Evolutionary conservation across 1,284 basidiomycete genomes (phyloP), one percentile per base, ranked within the genome.

Genomic region (Inonotus obliquus): DNA sequence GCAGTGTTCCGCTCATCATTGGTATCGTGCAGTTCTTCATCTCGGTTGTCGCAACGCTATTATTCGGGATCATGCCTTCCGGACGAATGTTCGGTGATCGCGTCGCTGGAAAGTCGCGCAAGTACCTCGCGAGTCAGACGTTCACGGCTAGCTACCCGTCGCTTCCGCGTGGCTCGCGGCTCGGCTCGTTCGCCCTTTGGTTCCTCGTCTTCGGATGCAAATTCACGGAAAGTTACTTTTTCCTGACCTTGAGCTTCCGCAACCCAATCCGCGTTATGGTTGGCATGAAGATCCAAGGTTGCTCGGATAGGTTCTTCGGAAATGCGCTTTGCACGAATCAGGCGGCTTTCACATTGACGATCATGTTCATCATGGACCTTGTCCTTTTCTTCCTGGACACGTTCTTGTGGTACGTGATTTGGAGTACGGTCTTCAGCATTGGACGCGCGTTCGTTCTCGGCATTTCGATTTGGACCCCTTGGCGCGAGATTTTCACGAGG

Each of bases 281-380:
- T 23, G 86, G 87, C 61, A 97, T 97, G 94, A 89, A 91, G 76
- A 83, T 97, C 45, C 91, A 93, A 75, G 85, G 83, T 29, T 98
- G 95, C 75, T 78, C 71, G 59, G 95, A 97, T 79, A 87, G 84
- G 73, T 84, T 85, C 72, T 94, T 96, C 68, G 94, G 94, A 23
- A 79, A 79, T 67, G 80, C 77, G 7, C 81, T 98, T 13, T 97
- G 95, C 75, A 77, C 79, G 54, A 93, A 97, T 71, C 95, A 98
- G 67, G 91, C 94, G 1, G 89, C 89, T 6, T 97, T 97, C 76
- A 91, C 95, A 13, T 77, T 98, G 66, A 83, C 95, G 61, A 91
- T 96, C 78, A 98, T 97, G 95, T 97, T 94, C 73, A 76, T 95
- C 75, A 96, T 97, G 94, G 94, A 97, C 72, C 76, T 97, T 45